Conservation (phyloP, 75 land plant species). For the Gnetum montanum region DNA sequence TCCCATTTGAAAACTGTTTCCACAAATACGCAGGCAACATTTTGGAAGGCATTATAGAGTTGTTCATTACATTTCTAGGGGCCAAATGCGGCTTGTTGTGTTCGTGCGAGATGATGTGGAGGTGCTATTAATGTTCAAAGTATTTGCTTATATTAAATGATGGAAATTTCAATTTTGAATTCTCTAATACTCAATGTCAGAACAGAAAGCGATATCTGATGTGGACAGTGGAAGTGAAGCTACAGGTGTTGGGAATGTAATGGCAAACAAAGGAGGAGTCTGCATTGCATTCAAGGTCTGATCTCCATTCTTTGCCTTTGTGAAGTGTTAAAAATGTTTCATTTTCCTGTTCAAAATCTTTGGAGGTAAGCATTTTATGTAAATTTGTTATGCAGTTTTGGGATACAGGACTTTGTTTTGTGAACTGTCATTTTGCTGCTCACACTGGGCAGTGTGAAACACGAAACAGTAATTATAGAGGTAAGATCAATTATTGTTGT, state of each 20-base stretch:
- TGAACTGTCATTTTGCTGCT: slow-evolving; percentile 49
- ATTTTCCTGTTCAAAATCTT: no score
- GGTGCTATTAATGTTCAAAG: slow-evolving; percentile 10
- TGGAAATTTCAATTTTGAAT: neutral
- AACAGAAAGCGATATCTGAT: slow-evolving; percentile 45
- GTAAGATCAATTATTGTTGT: no score
- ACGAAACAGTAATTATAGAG: slow-evolving; percentile 16
- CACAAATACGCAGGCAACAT: slow-evolving; percentile 9
- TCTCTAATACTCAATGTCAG: neutral
- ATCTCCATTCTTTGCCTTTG: neutral
- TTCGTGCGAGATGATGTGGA: slow-evolving; percentile 45
- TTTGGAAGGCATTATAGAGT: slow-evolving; percentile 32
- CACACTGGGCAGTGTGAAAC: slow-evolving; percentile 39
- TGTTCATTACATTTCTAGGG: slow-evolving; percentile 34
- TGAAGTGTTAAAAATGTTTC: neutral
- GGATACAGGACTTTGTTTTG: slow-evolving; percentile 47
- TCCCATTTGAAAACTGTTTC: neutral
- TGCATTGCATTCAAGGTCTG: slow-evolving; percentile 40
- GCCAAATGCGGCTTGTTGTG: slow-evolving; percentile 38
- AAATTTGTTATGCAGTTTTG: slow-evolving; percentile 20
- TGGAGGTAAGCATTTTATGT: neutral
- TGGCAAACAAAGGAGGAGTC: slow-evolving; percentile 49
- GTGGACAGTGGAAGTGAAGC: slow-evolving; percentile 54
- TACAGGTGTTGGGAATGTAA: slow-evolving; percentile 46
- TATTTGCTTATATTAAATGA: neutral